These are phyloP conservation scores for Mycena belliarum DNA, from an alignment of 768 basidiomycete genomes.

Conservation along the genomic window DNA sequence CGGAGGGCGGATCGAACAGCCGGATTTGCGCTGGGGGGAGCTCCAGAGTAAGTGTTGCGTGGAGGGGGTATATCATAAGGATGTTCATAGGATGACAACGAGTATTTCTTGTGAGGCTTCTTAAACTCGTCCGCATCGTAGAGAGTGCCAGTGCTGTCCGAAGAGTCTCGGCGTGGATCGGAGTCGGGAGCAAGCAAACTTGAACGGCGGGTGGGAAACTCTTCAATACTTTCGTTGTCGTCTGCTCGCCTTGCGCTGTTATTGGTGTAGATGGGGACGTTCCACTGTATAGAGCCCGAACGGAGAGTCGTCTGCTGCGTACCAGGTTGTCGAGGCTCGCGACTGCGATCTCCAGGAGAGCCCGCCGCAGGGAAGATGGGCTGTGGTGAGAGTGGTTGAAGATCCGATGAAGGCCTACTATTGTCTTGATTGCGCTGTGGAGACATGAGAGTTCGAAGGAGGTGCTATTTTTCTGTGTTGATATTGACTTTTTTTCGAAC, in stretches of 20 bases:
- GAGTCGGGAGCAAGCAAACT: slow-evolving; percentile 14
- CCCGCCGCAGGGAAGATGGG: background rate
- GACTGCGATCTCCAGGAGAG: background rate
- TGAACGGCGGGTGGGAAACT: slow-evolving; percentile 30
- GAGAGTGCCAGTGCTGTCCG: slow-evolving; percentile 41
- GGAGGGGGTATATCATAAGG: slow-evolving; percentile 65
- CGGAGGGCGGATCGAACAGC: slow-evolving; percentile 29
- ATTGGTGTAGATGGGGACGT: slow-evolving; percentile 29
- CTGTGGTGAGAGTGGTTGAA: background rate
- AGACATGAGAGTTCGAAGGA: background rate
- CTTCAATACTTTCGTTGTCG: slow-evolving; percentile 24
- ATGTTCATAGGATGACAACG: slow-evolving; percentile 58
- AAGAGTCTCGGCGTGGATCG: slow-evolving; percentile 33
- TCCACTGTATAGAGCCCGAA: slow-evolving; percentile 26
- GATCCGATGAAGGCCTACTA: slow-evolving; percentile 1
- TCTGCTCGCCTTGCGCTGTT: slow-evolving; percentile 8
- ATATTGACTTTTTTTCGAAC: no score
- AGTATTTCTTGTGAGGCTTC: slow-evolving; percentile 39
- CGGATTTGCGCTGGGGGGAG: slow-evolving; percentile 20
- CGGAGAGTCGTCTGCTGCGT: slow-evolving; percentile 19
- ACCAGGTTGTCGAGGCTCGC: slow-evolving; percentile 8
- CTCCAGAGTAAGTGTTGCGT: slow-evolving; percentile 38
- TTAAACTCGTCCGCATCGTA: slow-evolving; percentile 26
- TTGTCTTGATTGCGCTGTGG: background rate
- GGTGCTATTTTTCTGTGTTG: background rate